These are phyloP conservation scores for Auricularia cornea DNA, from an alignment of 768 basidiomycete species.

Conservation along the genomic window DNA sequence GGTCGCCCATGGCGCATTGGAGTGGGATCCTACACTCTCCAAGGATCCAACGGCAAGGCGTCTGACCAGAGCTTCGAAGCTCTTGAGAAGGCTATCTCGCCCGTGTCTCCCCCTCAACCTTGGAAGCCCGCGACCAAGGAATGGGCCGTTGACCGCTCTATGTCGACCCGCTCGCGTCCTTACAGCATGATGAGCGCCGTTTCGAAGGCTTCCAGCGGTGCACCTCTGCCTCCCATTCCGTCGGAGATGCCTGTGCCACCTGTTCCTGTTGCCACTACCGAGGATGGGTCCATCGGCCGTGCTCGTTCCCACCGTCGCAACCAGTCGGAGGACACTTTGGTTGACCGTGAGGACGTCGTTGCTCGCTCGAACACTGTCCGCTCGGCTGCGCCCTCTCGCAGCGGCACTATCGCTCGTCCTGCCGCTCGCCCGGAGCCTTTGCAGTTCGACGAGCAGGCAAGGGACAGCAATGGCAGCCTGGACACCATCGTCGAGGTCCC, in stretches of 20 bases:
- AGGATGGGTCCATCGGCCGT: background rate
- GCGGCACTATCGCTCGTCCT: too few relatives aligned
- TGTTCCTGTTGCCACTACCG: background rate
- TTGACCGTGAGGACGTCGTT: background rate
- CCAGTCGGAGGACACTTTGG: background rate
- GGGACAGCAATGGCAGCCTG: background rate
- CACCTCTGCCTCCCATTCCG: background rate
- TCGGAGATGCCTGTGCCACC: background rate
- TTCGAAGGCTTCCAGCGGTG: background rate
- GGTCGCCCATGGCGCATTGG: background rate
- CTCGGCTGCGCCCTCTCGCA: too few relatives aligned
- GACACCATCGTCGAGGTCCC: background rate
- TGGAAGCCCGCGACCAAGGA: background rate
- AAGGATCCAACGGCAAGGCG: background rate
- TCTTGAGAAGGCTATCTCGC: background rate
- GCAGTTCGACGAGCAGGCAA: background rate
- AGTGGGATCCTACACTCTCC: background rate
- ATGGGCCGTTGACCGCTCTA: background rate
- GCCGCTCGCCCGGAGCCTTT: background rate
- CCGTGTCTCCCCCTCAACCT: background rate
- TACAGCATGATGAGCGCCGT: background rate
- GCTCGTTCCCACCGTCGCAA: background rate
- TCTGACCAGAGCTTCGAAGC: background rate
- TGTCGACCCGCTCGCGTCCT: background rate
- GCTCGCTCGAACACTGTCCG: too few relatives aligned